Evolutionary conservation across 2,329 filamentous ascomycete species (phyloP), one percentile per base, ranked within the genome.

Genomic region (Hypoxylon sp.): DNA sequence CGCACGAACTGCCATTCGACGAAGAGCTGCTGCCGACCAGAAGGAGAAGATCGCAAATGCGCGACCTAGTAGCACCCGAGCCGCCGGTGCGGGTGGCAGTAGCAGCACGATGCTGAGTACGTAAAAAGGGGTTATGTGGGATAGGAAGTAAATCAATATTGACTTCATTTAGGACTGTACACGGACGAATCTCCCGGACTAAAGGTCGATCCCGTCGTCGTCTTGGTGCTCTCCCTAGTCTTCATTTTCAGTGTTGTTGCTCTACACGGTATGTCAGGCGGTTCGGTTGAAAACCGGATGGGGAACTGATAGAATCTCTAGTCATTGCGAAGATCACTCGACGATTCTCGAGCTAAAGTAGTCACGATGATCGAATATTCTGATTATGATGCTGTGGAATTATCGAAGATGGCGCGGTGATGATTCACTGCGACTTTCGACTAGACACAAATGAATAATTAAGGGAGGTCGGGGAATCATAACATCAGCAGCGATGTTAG

Each of bases 221-320:
- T 99, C 70, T 87, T 99, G 77, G 96, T 97, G 72, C 86, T 99
- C 74, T 97, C 93, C 76, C 88, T 99, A 75, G 96, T 97, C 68
- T 99, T 99, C 82, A 99, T 99, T 81, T 97, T 99, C 84, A 96
- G 92, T 77, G 96, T 99, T 77, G 96, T 99, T 76, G 94, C 93
- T 73, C 86, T 99, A 78, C 96, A 99, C 84, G 93, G 96, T 98
- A 89, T 74, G 93, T 85, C 52, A n/a, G 6, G 16, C 22, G 12
- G 11, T 16, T 12, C 9, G 6, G 20, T 9, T 5, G 12, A 20
- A 32, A 11, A 12, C 11, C 4, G 7, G 33, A 40, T 12, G 8
- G n/a, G n/a, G n/a, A 9, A 45, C 71, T 75, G 60, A 75, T 53
- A 33, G 6, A 67, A 73, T 70, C 72, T 69, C 74, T 44, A 97